Evolutionary conservation across 306 rosid species (phyloP), one percentile per base, ranked within the genome.

Genomic region (Lupinus albus): DNA sequence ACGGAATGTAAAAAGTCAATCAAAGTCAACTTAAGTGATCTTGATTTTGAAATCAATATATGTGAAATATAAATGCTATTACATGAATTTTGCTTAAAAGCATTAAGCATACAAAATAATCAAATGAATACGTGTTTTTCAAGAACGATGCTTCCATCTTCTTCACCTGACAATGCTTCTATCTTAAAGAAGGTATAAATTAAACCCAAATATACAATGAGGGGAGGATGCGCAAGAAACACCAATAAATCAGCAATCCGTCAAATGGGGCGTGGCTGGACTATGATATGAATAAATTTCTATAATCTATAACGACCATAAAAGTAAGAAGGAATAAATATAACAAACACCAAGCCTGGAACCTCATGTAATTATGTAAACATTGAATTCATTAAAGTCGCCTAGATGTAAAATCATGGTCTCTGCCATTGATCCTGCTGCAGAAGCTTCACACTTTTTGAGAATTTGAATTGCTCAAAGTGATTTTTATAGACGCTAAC

Each of bases 201-300:
- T 60, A 57, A 71, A 71, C 44, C 48, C 50, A 62, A 48, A 76
- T 80, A 69, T 76, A 85, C 76, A 74, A 50, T 48, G 18, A 46
- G 59, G 74, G 72, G 32, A 49, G 38, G 32, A 66, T 45, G 68
- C 64, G 57, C 35, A 16, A 18, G 64, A 76, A 61, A 15, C 75
- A 32, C 49, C 20, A 59, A 8, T 35, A 73, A 65, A 63, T 64
- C 59, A 76, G 64, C 68, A 55, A 67, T 50, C 67, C 48, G 61
- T 61, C 45, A 65, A 67, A 64, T 70, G 72, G 70, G 67, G 66
- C 28, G 4, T n/a, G n/a, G n/a, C 57, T 54, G 72, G 59, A 72
- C 61, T 46, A 45, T 66, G 60, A 20, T 65, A 79, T 70, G 52
- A 55, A 68, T 41, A 42, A 71, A 64, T 62, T 59, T 61, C 51